These are phyloP conservation scores for Penicillium coprophilum DNA, from an alignment of 495 filamentous ascomycete genomes.

Conservation along the genomic window DNA sequence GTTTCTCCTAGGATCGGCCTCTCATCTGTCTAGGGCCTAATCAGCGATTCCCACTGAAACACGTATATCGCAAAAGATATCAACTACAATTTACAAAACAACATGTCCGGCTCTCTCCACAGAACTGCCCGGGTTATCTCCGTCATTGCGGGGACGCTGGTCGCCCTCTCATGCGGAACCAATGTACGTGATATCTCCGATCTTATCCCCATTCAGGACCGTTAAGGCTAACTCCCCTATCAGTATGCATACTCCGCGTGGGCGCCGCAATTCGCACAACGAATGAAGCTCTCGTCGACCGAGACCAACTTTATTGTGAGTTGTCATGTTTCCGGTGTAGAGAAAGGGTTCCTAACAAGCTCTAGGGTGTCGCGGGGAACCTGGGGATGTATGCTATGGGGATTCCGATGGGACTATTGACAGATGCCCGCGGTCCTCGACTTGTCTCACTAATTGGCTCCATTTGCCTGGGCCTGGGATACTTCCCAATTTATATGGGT, in stretches of 20 bases:
- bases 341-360: slow-evolving; percentile 18
- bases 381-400: slow-evolving; percentile 93
- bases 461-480: slow-evolving; percentile 68
- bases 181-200: slow-evolving; percentile 60
- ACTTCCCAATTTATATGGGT: slow-evolving; percentile 75
- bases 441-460: slow-evolving; percentile 73
- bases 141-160: slow-evolving; percentile 79
- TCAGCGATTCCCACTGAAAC: slow-evolving; percentile 9
- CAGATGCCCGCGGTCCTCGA: slow-evolving; percentile 79
- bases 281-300: slow-evolving; percentile 81
- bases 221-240: slow-evolving; percentile 12
- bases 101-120: slow-evolving; percentile 31
- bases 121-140: slow-evolving; percentile 61
- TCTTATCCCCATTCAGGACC: slow-evolving; percentile 3
- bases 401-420: slow-evolving; percentile 83
- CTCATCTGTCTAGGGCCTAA: slow-evolving; percentile 10
- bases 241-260: slow-evolving; percentile 99
- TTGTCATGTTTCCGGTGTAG: background rate
- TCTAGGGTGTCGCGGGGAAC: slow-evolving; percentile 81
- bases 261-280: slow-evolving; percentile 90
- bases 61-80: slow-evolving; percentile 10
- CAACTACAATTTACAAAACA: slow-evolving; percentile 1
- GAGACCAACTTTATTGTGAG: slow-evolving; percentile 85
- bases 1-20: slow-evolving; percentile 10
- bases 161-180: slow-evolving; percentile 87